Evolutionary conservation across 2,329 filamentous ascomycete genomes (phyloP), one percentile per base, ranked within the genome.

Genomic region (Aspergillus sp.): DNA sequence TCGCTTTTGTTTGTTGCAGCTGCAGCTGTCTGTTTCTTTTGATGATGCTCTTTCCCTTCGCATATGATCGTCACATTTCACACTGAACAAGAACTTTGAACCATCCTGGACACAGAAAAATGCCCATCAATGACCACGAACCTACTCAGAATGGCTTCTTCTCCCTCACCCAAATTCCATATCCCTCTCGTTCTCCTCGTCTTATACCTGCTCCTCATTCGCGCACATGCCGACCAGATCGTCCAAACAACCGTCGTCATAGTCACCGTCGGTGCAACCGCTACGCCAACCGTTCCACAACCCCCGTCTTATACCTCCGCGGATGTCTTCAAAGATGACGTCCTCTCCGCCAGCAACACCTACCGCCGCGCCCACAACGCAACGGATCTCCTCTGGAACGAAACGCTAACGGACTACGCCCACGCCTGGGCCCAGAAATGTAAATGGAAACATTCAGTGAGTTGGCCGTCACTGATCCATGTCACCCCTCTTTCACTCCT

Each of bases 291-390:
- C 5, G 58, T 65, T 6, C 68, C 72, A 1, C 62, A 67, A 20
- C 69, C 73, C 1, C 59, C 74, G 0, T 75, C 75, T n/a, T 84
- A 82, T 62, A 80, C 78, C 1, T 69, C 74, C n/a, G 67, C 72
- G 6, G 45, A 65, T 1, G 63, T 68, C 3, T 84, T 85, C 72
- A 64, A 77, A 56, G 68, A 73, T 14, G 82, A 85, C n/a, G 75
- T 90, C 24, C 81, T 92, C 55, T 82, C 85, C 71, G 82, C 81
- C 65, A 90, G 86, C 42, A 92, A 92, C 73, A 73, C 79, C 52
- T 91, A 88, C 77, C 86, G 90, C 22, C 63, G 65, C 6, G 74
- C 85, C 61, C 87, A 92, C 76, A 85, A 86, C 65, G 88, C 87
- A 32, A 75, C 76, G 0, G 71, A 75, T 1, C 69, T 92, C 3